These are phyloP conservation scores for Lactarius akahatsu DNA, from an alignment of 768 basidiomycete genomes.

Conservation along the genomic window DNA sequence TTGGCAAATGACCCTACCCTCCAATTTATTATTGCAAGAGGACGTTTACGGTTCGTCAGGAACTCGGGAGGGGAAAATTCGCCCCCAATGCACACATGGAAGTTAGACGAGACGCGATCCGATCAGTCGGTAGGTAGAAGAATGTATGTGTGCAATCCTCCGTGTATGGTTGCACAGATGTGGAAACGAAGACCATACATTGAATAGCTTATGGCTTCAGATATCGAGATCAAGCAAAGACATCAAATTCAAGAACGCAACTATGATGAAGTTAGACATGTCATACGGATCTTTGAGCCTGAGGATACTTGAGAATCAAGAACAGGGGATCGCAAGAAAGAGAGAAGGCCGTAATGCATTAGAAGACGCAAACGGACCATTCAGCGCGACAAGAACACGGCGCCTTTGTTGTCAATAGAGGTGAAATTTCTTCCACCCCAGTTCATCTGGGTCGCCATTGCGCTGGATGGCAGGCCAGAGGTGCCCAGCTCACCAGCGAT, in stretches of 20 bases:
- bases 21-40: neutral
- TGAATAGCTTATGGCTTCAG: neutral
- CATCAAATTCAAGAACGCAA: neutral
- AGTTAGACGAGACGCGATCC: neutral
- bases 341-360: neutral
- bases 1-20: neutral
- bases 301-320: neutral
- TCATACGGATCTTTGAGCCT: neutral
- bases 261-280: neutral
- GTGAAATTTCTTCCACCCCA: constrained; percentile 47
- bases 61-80: neutral
- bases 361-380: neutral
- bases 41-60: neutral
- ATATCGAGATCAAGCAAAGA: neutral
- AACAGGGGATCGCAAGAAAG: neutral
- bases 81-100: neutral
- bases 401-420: constrained; percentile 46
- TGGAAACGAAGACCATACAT: neutral
- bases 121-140: neutral
- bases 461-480: constrained; percentile 44
- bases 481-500: constrained; percentile 57
- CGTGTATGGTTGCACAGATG: neutral
- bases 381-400: constrained; percentile 16
- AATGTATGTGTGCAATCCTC: neutral
- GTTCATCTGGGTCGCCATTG: constrained; percentile 43